Evolutionary conservation across 805 yeast species (phyloP).

Genomic region (Ogataea nakhonphanomensis): DNA sequence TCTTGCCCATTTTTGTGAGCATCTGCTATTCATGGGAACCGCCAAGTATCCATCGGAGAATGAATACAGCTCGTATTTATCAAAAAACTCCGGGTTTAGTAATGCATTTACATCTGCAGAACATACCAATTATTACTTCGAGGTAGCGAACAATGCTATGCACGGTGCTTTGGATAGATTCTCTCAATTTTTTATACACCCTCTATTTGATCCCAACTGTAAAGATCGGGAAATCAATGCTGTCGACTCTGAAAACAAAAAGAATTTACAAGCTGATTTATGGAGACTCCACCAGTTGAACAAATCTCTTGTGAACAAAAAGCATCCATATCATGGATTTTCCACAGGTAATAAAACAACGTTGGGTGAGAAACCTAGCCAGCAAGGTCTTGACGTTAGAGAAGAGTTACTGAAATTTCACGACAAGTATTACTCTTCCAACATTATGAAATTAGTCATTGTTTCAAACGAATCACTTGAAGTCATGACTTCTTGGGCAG

Average conservation of each 20-base stretch:
- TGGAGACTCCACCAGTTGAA: constrained; percentile 90
- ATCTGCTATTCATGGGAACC: constrained; percentile 77
- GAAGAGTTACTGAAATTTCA: constrained; percentile 78
- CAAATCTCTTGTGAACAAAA: constrained; percentile 64
- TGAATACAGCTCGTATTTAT: constrained; percentile 67
- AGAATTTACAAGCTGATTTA: constrained; percentile 81
- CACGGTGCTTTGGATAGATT: constrained; percentile 91
- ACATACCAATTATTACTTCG: constrained; percentile 89
- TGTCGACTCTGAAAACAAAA: constrained; percentile 93
- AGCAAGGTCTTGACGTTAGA: constrained; percentile 67
- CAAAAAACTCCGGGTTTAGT: constrained; percentile 83
- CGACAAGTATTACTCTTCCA: constrained; percentile 69
- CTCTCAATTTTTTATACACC: constrained; percentile 86
- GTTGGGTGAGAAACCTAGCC: constrained; percentile 60
- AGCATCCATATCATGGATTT: constrained; percentile 83
- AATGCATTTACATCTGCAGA: constrained; percentile 90
- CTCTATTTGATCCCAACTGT: constrained; percentile 68
- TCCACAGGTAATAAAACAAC: constrained; percentile 87
- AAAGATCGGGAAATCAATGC: constrained; percentile 92
- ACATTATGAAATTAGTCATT: constrained; percentile 82
- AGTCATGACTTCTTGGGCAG: constrained; percentile 67
- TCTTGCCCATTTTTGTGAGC: constrained; percentile 75
- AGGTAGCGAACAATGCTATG: constrained; percentile 68
- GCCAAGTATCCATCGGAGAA: constrained; percentile 71
- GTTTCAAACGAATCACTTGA: constrained; percentile 79